These are phyloP conservation scores for Rhizopogon salebrosus DNA, from an alignment of 768 basidiomycete genomes.

Conservation along the genomic window DNA sequence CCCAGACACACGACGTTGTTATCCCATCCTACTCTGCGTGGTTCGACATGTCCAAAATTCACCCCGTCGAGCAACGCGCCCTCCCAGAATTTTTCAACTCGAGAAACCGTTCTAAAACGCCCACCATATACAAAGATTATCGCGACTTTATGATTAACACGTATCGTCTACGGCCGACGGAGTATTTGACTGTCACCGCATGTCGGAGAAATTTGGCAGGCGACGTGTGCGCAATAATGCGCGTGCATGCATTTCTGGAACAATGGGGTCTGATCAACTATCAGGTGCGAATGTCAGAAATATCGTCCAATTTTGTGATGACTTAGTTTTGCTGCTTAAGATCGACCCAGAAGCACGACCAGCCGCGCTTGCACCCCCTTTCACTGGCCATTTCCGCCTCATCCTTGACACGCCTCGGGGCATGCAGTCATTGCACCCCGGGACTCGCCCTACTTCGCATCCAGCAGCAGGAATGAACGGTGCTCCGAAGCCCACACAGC, in stretches of 20 bases:
- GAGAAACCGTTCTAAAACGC: slow-evolving; percentile 91
- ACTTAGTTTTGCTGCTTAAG: slow-evolving; percentile 35
- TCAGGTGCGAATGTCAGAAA: slow-evolving; percentile 55
- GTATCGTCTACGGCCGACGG: slow-evolving; percentile 86
- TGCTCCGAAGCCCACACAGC: slow-evolving; percentile 31
- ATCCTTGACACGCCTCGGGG: slow-evolving; percentile 96
- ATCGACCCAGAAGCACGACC: slow-evolving; percentile 97
- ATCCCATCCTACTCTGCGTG: slow-evolving; percentile 97
- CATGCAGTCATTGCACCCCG: slow-evolving; percentile 87
- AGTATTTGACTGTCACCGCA: slow-evolving; percentile 96
- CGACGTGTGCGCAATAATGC: slow-evolving; percentile 98
- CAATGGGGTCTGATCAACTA: slow-evolving; percentile 99
- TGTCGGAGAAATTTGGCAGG: slow-evolving; percentile 95
- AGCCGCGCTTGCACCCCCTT: slow-evolving; percentile 90
- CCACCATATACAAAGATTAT: slow-evolving; percentile 97
- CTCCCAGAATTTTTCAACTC: slow-evolving; percentile 99
- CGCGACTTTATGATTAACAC: slow-evolving; percentile 99
- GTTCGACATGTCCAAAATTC: slow-evolving; percentile 95
- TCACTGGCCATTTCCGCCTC: slow-evolving; percentile 98
- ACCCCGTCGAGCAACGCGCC: slow-evolving; percentile 86
- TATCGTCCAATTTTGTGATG: background rate
- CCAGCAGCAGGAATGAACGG: slow-evolving; percentile 44
- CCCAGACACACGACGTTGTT: slow-evolving; percentile 95
- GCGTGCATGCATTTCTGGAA: slow-evolving; percentile 97
- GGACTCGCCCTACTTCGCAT: slow-evolving; percentile 52